Conservation (phyloP, 148 eudicot genomes). For the Rhododendron mucronatum region DNA sequence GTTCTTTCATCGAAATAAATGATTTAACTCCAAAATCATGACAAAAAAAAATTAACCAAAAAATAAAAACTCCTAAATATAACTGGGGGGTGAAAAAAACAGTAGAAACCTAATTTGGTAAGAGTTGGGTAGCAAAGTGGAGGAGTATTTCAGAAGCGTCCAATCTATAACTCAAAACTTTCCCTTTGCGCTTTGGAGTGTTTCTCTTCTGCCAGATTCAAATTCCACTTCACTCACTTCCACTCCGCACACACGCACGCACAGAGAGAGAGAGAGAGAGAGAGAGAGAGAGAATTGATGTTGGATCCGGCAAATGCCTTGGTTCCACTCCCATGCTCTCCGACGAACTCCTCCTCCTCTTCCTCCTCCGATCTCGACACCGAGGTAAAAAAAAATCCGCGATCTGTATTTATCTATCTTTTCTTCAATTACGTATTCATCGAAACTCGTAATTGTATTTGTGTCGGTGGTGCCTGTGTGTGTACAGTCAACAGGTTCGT, state of each 20-base stretch:
- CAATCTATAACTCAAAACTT: neutral
- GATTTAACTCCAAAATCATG: no score
- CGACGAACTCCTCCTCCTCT: conserved; percentile 35
- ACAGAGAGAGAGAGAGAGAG: neutral
- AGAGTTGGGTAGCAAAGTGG: neutral
- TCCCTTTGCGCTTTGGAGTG: neutral
- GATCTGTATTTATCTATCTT: neutral
- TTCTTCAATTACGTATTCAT: neutral
- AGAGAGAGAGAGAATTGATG: conserved; percentile 13
- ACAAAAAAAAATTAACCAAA: no score
- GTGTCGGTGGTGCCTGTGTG: neutral
- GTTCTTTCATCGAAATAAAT: no score
- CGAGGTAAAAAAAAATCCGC: conserved; percentile 20
- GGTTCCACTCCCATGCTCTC: conserved; percentile 33
- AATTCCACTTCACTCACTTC: neutral
- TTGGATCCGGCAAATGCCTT: conserved; percentile 39
- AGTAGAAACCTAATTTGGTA: no score
- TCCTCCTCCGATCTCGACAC: conserved; percentile 60
- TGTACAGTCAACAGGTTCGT: conserved; percentile 51
- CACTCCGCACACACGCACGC: no score
- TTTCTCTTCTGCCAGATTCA: neutral
- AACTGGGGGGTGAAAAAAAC: no score
- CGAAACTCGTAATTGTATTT: neutral
- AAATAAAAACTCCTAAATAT: no score
- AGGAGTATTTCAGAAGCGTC: neutral